These are phyloP conservation scores for Mrakia hoshinonis DNA, from an alignment of 768 basidiomycete genomes.

Conservation along the genomic window DNA sequence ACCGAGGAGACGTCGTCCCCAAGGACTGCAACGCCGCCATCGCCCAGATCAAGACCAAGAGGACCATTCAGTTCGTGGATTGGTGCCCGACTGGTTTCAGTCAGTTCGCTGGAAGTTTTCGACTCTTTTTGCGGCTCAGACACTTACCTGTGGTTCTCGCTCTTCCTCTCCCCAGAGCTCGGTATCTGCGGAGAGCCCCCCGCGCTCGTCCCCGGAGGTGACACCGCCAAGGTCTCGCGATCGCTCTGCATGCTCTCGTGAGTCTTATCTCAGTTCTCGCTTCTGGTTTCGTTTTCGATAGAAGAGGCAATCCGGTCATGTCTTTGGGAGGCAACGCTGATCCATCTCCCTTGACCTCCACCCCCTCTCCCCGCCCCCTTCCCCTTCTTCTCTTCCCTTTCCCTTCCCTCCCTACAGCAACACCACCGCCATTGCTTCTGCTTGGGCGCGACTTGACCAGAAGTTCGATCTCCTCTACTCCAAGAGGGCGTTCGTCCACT, in stretches of 20 bases:
- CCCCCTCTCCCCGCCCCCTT: too few relatives aligned
- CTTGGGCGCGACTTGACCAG: constrained; percentile 89
- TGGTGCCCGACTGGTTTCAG: constrained; percentile 75
- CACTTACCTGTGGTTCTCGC: constrained; percentile 42
- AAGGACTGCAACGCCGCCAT: constrained; percentile 93
- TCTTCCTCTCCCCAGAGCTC: background rate
- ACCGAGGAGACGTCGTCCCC: constrained; percentile 93
- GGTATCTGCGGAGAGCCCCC: constrained; percentile 92
- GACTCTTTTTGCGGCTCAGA: too few relatives aligned
- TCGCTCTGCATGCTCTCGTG: constrained; percentile 81
- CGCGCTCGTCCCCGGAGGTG: constrained; percentile 83
- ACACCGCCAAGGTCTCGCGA: constrained; percentile 85
- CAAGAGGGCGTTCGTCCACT: constrained; percentile 48
- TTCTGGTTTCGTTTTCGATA: too few relatives aligned
- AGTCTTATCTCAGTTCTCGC: background rate
- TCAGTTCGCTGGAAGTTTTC: too few relatives aligned
- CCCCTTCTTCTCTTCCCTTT: background rate
- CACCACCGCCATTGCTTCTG: constrained; percentile 77
- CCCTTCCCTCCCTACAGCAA: constrained; percentile 48
- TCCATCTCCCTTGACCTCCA: too few relatives aligned
- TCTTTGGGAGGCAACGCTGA: too few relatives aligned
- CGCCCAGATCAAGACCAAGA: constrained; percentile 89
- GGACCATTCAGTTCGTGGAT: constrained; percentile 51
- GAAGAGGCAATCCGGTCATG: too few relatives aligned
- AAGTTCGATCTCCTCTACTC: constrained; percentile 99